Evolutionary conservation across 2,329 filamentous ascomycete genomes (phyloP), one percentile per base, ranked within the genome.

Genomic region (Rhinocladiella similis): DNA sequence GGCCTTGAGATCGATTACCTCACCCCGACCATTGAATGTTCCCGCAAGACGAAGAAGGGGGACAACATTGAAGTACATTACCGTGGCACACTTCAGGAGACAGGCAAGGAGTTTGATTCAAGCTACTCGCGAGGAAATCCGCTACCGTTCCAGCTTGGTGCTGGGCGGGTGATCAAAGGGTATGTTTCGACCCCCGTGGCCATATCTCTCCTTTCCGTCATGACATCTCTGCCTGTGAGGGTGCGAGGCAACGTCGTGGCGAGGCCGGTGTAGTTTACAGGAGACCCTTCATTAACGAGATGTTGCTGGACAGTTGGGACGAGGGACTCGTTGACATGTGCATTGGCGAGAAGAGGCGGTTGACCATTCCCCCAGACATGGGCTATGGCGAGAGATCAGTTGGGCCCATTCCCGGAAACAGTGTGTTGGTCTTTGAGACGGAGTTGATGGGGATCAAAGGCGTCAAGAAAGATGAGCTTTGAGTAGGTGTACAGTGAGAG

Each of bases 281-380:
- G 10, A 7, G 10, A 18, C 16, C 39, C 39, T 33, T n/a, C 10
- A n/a, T 12, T 33, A 33, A 33, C 29, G 7, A 33, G 29, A 33
- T 3, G 3, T 33, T 33, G 10, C 14, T 20, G 45, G 10, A 10
- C 9, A 59, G 59, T 69, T 97, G 92, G 93, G 93, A 97, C 67
- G 75, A 95, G 70, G 93, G 93, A 48, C 82, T 97, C 38, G 67
- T 94, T 52, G 90, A 90, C 69, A 97, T 97, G 92, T 97, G 94
- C 75, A 88, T 95, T 66, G 93, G 94, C 61, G 93, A 97, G 80
- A 93, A 92, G 80, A 84, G 88, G 66, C 93, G 84, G 53, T 77
- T 99, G 72, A 97, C 88, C 18, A 94, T 99, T 54, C 91, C 91
- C n/a, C 90, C 93, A 18, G 84, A 87, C 69, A 78, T 88, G 69